Evolutionary conservation across 1,284 basidiomycete species (phyloP), one percentile per base, ranked within the genome.

Genomic region (Pascua sp.): DNA sequence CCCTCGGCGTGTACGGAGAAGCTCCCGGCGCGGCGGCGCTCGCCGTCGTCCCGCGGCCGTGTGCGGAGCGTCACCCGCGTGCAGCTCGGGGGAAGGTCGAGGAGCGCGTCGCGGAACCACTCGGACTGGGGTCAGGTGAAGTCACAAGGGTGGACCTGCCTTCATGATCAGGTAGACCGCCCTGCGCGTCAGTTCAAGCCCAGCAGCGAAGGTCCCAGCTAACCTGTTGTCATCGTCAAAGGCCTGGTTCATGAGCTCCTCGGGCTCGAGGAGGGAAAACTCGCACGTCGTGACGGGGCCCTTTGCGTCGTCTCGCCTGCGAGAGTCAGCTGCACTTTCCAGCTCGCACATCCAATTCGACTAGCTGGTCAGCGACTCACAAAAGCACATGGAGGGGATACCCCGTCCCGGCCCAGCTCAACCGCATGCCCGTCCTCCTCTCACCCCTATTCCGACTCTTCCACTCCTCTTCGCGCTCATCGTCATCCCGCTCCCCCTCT

Each of bases 271-370:
- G 0, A 91, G 91, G 18, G 85, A 84, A 56, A 98, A 85, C 71
- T 94, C 87, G 74, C 92, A 96, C 15, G 84, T 87, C 8, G 93
- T 94, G 0, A 87, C 90, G 0, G 92, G 92, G 1, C 91, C 91
- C 55, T 81, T 80, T 0, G 84, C 81, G 59, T 91, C 90, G 71
- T 95, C 91, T 24, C 89, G 85, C 51, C 92, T 95, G 62, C 51
- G n/a, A 1, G 43, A 1, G 43, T 24, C 24, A 55, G 24, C 24
- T 7, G 24, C 24, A 3, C 7, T 32, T 7, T 32, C 24, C 24
- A 32, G 52, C 38, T 42, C 1, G 13, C 2, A 3, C n/a, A 9
- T 47, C 15, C 24, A n/a, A 38, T 37, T 11, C 41, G n/a, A 9
- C 3, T 12, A 17, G 11, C 16, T 24, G 1, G 12, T 42, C 42